Percentiles rank a stretch among this genome's conserved stretches.
Conservation (phyloP, 352 stramenopile species). For the Albugo laibachii region DNA sequence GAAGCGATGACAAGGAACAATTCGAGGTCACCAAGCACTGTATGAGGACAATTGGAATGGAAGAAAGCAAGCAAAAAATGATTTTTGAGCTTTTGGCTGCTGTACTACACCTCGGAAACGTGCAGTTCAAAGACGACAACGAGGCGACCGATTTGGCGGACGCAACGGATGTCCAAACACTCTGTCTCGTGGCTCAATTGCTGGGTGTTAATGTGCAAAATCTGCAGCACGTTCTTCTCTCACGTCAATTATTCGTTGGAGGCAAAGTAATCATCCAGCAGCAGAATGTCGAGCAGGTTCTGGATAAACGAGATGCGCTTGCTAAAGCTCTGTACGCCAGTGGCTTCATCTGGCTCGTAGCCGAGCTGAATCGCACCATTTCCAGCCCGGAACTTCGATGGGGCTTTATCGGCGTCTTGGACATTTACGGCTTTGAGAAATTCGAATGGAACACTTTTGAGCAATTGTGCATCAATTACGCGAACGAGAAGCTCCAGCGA, state of each 20-base stretch:
- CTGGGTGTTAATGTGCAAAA: slow-evolving; percentile 60
- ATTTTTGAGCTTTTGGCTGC: slow-evolving; percentile 77
- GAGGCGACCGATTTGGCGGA: slow-evolving; percentile 13
- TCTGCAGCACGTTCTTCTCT: slow-evolving; percentile 52
- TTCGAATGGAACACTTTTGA: slow-evolving; percentile 93
- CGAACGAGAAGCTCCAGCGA: slow-evolving; percentile 89
- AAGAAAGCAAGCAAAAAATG: slow-evolving; percentile 43
- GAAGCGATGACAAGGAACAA: slow-evolving; percentile 53
- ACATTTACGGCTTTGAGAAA: slow-evolving; percentile 97
- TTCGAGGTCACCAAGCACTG: slow-evolving; percentile 69
- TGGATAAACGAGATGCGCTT: slow-evolving; percentile 74
- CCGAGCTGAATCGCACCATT: slow-evolving; percentile 80
- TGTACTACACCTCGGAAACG: slow-evolving; percentile 75
- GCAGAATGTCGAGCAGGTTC: slow-evolving; percentile 73
- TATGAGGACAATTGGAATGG: slow-evolving; percentile 80
- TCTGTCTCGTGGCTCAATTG: slow-evolving; percentile 49
- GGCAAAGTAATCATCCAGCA: slow-evolving; percentile 81
- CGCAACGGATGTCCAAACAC: slow-evolving; percentile 13
- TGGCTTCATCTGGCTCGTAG: slow-evolving; percentile 82
- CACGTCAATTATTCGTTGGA: slow-evolving; percentile 69
- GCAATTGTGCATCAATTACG: slow-evolving; percentile 94
- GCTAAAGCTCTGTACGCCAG: slow-evolving; percentile 88
- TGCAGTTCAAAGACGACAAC: slow-evolving; percentile 71
- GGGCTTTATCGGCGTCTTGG: slow-evolving; percentile 88
- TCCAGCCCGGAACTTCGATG: slow-evolving; percentile 59